Conservation (phyloP, 371 early-diverging fungal species). For the Sanchytrium tribonematis region DNA sequence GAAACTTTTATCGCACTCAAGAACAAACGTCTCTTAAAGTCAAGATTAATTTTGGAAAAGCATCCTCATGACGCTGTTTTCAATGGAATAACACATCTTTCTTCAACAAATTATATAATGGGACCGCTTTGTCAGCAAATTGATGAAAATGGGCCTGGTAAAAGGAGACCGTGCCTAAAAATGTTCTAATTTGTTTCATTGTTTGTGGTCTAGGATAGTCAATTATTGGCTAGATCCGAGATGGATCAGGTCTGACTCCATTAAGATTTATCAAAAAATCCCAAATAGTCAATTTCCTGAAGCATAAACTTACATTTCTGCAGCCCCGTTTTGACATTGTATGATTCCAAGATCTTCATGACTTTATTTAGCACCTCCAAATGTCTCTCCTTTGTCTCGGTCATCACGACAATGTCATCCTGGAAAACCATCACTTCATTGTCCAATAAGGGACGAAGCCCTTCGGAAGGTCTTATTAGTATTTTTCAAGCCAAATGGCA, state of each 20-base stretch:
- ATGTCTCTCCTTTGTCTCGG: constrained; percentile 18
- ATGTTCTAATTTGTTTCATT: constrained; percentile 14
- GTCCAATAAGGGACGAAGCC: constrained; percentile 11
- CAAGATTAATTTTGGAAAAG: too few species aligned
- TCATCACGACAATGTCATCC: constrained; percentile 28
- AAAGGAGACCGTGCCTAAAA: constrained; percentile 23
- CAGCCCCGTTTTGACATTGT: constrained; percentile 13
- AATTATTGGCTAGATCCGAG: constrained; percentile 12
- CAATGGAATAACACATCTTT: constrained; percentile 12
- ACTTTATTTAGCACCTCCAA: constrained; percentile 11
- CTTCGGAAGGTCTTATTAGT: constrained; percentile 18
- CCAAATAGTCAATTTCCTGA: constrained; percentile 15
- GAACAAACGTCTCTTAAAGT: too few species aligned
- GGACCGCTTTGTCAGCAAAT: constrained; percentile 14
- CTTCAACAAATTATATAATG: constrained; percentile 14
- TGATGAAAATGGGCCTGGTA: constrained; percentile 19
- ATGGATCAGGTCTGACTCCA: constrained; percentile 10
- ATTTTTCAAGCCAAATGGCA: constrained; percentile 22
- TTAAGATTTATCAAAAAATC: constrained; percentile 11
- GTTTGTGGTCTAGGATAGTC: constrained; percentile 11
- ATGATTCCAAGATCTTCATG: constrained; percentile 10
- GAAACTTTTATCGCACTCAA: too few species aligned
- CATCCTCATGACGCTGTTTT: constrained; percentile 6
- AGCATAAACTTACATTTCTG: constrained; percentile 23
- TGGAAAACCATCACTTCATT: constrained; percentile 17